A percentile compares a stretch with the other conserved stretches of the same genome.
These are phyloP conservation scores for Neurospora sublineolata DNA, from an alignment of 495 filamentous ascomycete genomes.

Conservation along the genomic window DNA sequence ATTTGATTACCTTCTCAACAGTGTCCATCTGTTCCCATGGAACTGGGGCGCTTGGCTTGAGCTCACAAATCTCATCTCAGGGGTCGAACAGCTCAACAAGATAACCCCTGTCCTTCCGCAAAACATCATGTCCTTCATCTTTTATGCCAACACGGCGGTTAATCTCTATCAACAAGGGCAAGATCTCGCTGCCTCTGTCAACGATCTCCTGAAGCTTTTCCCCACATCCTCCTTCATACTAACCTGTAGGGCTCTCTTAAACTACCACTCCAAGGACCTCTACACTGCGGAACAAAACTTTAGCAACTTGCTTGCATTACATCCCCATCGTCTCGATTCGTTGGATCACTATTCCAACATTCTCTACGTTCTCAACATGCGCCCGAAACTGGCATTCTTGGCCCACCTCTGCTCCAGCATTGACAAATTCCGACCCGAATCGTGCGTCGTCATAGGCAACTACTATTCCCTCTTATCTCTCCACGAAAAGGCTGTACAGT, in stretches of 20 bases:
- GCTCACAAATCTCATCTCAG: slow-evolving; percentile 61
- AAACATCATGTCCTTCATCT: slow-evolving; percentile 88
- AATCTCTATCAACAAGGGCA: slow-evolving; percentile 81
- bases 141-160: slow-evolving; percentile 78
- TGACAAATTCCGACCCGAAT: slow-evolving; percentile 94
- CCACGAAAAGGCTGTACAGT: slow-evolving; percentile 96
- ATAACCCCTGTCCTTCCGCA: slow-evolving; percentile 55
- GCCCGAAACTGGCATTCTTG: slow-evolving; percentile 82
- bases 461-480: slow-evolving; percentile 89
- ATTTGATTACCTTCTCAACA: slow-evolving; percentile 68
- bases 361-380: slow-evolving; percentile 77
- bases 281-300: slow-evolving; percentile 79
- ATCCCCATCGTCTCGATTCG: slow-evolving; percentile 81
- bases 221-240: slow-evolving; percentile 78
- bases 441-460: slow-evolving; percentile 93
- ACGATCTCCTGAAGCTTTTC: slow-evolving; percentile 69
- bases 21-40: slow-evolving; percentile 76
- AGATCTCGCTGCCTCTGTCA: slow-evolving; percentile 56
- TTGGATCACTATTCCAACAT: slow-evolving; percentile 96
- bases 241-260: slow-evolving; percentile 75
- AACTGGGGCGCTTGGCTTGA: slow-evolving; percentile 98
- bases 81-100: slow-evolving; percentile 54
- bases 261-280: slow-evolving; percentile 91
- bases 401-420: slow-evolving; percentile 80
- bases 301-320: slow-evolving; percentile 59